These are phyloP conservation scores for Alternaria sp. DNA, from an alignment of 2,329 filamentous ascomycete genomes.

Conservation along the genomic window DNA sequence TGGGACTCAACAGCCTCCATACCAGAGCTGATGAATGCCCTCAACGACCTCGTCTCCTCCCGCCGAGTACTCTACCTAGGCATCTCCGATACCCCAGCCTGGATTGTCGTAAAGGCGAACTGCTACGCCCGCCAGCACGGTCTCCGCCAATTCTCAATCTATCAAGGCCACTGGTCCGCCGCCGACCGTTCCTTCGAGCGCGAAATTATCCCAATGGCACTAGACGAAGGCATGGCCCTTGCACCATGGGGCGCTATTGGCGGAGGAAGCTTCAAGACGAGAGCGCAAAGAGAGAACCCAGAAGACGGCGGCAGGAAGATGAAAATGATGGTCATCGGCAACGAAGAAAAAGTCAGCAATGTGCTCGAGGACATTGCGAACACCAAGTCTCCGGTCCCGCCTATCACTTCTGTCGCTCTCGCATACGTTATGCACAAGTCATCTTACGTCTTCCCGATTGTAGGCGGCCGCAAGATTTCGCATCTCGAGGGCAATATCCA, in stretches of 20 bases:
- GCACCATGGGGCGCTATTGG: slow-evolving; percentile 63
- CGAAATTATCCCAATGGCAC: slow-evolving; percentile 55
- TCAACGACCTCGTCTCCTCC: slow-evolving; percentile 50
- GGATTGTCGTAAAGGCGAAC: slow-evolving; percentile 41
- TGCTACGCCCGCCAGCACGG: slow-evolving; percentile 50
- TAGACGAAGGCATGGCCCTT: slow-evolving; percentile 50
- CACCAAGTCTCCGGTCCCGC: slow-evolving; percentile 13
- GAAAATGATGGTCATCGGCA: slow-evolving; percentile 47
- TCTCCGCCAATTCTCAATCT: slow-evolving; percentile 48
- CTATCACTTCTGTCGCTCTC: slow-evolving; percentile 58
- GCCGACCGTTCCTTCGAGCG: slow-evolving; percentile 53
- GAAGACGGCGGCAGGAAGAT: slow-evolving; percentile 48
- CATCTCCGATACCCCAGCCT: slow-evolving; percentile 53
- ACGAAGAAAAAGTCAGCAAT: slow-evolving; percentile 59
- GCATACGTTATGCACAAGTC: slow-evolving; percentile 40
- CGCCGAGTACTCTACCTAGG: slow-evolving; percentile 56
- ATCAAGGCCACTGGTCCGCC: slow-evolving; percentile 52
- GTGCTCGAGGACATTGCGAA: background rate
- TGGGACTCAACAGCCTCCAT: slow-evolving; percentile 53
- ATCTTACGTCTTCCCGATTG: slow-evolving; percentile 75
- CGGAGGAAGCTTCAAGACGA: slow-evolving; percentile 52
- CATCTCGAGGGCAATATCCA: slow-evolving; percentile 60
- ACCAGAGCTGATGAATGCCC: slow-evolving; percentile 53
- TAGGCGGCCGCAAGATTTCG: slow-evolving; percentile 71
- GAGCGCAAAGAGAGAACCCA: slow-evolving; percentile 52